Evolutionary conservation across 495 filamentous ascomycete genomes (phyloP).

Genomic region (Oidiodendron maius): DNA sequence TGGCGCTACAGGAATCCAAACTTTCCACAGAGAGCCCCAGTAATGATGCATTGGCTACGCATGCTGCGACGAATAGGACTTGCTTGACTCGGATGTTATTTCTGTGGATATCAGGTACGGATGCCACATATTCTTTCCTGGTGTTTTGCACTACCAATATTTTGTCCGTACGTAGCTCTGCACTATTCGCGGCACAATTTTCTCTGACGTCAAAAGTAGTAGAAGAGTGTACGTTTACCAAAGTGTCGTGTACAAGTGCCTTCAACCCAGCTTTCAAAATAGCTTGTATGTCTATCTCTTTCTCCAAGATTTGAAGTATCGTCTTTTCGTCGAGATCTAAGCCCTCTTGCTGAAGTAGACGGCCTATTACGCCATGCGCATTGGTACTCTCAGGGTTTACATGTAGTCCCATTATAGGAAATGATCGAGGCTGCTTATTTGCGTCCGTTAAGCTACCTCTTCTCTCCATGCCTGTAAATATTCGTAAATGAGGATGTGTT

Average conservation of each 20-base stretch:
- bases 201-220: background rate
- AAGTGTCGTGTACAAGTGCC: background rate
- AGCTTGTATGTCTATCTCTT: background rate
- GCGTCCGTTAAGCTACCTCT: background rate
- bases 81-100: slow-evolving; percentile 10
- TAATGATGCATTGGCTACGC: slow-evolving; percentile 1
- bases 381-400: background rate
- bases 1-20: background rate
- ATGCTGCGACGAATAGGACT: slow-evolving; percentile 6
- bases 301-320: background rate
- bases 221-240: background rate
- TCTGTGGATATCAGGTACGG: background rate
- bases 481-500: background rate
- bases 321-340: background rate
- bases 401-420: background rate
- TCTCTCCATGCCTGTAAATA: background rate
- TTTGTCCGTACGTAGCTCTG: slow-evolving; percentile 3
- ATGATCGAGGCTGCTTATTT: background rate
- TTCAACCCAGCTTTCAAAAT: slow-evolving; percentile 3
- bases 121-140: background rate
- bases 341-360: background rate
- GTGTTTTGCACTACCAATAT: slow-evolving; percentile 1
- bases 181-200: background rate
- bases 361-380: background rate
- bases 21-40: background rate